Evolutionary conservation across 768 basidiomycete species (phyloP), one percentile per base, ranked within the genome.

Genomic region (Fomitopsis pulvina): DNA sequence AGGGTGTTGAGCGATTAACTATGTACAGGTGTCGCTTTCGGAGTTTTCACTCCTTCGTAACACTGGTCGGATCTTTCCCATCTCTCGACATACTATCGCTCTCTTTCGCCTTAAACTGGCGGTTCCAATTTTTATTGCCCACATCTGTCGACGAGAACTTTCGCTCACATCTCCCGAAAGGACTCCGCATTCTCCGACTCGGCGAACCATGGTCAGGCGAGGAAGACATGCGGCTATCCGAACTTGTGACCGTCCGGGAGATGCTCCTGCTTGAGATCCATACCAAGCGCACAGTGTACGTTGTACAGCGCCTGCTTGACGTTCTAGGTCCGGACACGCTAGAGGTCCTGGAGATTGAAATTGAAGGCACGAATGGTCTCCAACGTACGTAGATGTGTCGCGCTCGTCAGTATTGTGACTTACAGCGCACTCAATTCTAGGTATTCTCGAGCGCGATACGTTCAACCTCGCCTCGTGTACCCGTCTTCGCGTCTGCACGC

Each of bases 401-500:
- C 18, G 24, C 20, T 28, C 10, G 10, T 22, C 11, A 6, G n/a
- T 2, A 8, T 22, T 9, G 9, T 10, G 22, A 18, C 25, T 29
- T 25, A 28, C 10, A 4, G 8, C 26, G 14, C 2, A 16, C 14
- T 39, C 25, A 3, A 25, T 8, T 3, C 1, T 21, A 57, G 56
- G 10, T 7, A 41, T 30, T 4, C 24, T 54, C 12, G 25, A 22
- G 8, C 50, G 30, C 4, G 22, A 8, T 8, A 24, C 37, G 4
- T 50, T 63, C 43, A 45, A 50, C 7, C 42, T 62, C 3, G 46
- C 47, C 1, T 29, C 29, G 10, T 60, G 55, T 45, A 37, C 42
- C 1, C 45, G 34, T 14, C 50, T 64, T 3, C 59, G 57, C 18
- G n/a, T 51, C 3, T 60, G 57, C 39, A 47, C 32, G 12, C 42